Evolutionary conservation across 345 rosid species (phyloP).

Genomic region (Lagerstroemia speciosa): DNA sequence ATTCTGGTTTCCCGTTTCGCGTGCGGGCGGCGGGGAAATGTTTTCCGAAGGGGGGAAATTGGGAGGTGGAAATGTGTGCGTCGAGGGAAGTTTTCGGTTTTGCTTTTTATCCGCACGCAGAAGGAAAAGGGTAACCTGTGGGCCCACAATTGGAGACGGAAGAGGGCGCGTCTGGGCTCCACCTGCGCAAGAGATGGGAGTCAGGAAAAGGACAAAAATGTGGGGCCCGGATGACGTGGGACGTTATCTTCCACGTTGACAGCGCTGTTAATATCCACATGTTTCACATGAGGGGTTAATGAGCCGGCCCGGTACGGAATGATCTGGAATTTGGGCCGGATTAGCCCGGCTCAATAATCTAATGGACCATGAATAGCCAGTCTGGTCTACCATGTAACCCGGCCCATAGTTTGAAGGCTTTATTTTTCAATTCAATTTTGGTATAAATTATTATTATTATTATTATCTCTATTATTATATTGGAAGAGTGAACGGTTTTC

Average conservation of each 20-base stretch:
- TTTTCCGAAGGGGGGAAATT: not conserved
- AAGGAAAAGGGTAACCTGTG: not conserved
- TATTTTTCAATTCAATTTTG: no score
- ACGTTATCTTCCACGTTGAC: slow-evolving; percentile 4
- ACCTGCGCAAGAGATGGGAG: not conserved
- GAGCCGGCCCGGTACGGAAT: no score
- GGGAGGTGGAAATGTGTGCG: not conserved
- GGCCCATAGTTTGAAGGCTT: no score
- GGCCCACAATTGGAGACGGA: not conserved
- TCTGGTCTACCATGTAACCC: no score
- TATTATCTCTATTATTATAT: no score
- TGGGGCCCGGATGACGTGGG: slow-evolving; percentile 7
- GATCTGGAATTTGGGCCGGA: no score
- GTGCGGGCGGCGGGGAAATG: not conserved
- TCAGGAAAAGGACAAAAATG: not conserved
- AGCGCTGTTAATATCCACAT: not conserved
- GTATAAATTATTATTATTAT: no score
- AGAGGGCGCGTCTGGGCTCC: not conserved
- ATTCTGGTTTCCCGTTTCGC: not conserved
- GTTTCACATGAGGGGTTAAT: no score
- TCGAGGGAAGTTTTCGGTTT: not conserved
- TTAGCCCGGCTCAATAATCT: no score
- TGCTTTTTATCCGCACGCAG: not conserved
- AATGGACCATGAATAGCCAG: no score
- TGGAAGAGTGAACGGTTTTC: no score